These are phyloP conservation scores for Wallacemonas sp. DNA, from an alignment of 208 protist genomes.

Conservation along the genomic window DNA sequence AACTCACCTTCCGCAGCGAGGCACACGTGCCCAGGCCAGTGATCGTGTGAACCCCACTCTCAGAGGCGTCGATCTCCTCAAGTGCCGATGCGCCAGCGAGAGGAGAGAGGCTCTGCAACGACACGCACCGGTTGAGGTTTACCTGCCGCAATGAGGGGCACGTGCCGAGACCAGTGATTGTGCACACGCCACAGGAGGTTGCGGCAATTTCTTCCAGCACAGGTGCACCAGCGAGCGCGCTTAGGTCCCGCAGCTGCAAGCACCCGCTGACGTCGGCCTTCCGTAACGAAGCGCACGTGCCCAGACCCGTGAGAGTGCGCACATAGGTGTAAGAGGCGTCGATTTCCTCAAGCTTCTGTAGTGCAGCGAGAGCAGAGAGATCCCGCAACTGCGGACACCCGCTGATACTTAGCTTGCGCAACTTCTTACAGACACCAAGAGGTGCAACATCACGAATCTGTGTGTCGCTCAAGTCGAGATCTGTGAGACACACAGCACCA, in stretches of 20 bases:
- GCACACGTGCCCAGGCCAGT: background rate
- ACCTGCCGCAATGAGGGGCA: background rate
- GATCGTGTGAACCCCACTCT: background rate
- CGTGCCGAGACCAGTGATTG: background rate
- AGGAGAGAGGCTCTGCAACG: background rate
- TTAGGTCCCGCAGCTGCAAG: background rate
- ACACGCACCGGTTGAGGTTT: background rate
- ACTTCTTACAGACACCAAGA: too few relatives aligned
- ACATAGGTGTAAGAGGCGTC: too few relatives aligned
- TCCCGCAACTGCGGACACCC: too few relatives aligned
- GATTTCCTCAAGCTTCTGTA: too few relatives aligned
- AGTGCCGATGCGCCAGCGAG: background rate
- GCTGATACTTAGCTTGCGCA: too few relatives aligned
- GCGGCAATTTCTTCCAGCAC: background rate
- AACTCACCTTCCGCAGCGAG: background rate
- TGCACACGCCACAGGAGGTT: background rate
- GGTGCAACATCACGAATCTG: too few relatives aligned
- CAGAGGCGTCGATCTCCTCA: background rate
- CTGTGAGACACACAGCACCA: too few relatives aligned
- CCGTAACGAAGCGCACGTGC: background rate
- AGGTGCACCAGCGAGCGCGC: background rate
- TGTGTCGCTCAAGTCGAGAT: too few relatives aligned
- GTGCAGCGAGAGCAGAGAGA: too few relatives aligned
- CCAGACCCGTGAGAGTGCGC: too few relatives aligned
- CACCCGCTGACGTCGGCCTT: background rate